phyloP scores from a whole-genome alignment of 257 asterid species.

The Capsicum rhomboideum region DNA sequence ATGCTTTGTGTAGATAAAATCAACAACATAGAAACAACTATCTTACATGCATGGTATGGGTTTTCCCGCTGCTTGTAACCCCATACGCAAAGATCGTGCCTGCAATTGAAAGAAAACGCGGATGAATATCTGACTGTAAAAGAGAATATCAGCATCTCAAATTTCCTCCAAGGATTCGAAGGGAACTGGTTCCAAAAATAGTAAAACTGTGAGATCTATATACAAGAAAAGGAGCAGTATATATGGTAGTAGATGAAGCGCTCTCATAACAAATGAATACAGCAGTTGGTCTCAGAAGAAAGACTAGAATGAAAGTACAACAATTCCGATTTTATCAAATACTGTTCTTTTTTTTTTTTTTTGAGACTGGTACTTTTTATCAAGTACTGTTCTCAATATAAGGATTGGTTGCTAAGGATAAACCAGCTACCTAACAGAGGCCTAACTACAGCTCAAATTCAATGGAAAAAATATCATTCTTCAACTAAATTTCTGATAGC shows the following conservation, averaged over 20 bases:
- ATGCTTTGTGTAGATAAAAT: background rate
- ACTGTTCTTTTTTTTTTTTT: background rate
- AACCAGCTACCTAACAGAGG: background rate
- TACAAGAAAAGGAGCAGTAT: background rate
- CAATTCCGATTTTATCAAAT: background rate
- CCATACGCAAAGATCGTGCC: constrained; percentile 99
- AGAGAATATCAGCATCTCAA: background rate
- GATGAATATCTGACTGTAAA: constrained; percentile 3
- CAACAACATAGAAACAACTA: background rate
- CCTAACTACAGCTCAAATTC: background rate
- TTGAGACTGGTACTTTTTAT: no score
- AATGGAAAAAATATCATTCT: background rate
- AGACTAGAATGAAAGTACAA: background rate
- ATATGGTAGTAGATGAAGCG: background rate
- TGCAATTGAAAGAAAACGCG: constrained; percentile 18
- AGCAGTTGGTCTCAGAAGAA: background rate
- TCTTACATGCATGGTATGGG: constrained; percentile 99
- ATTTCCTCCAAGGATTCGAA: constrained; percentile 2
- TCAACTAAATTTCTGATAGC: background rate
- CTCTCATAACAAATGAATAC: background rate
- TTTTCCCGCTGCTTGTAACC: constrained; percentile 98
- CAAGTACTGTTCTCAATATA: background rate
- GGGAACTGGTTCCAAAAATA: background rate
- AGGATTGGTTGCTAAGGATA: background rate
- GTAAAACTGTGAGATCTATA: background rate